Conservation (phyloP, 306 rosid species). For the Vachellia collinsii region DNA sequence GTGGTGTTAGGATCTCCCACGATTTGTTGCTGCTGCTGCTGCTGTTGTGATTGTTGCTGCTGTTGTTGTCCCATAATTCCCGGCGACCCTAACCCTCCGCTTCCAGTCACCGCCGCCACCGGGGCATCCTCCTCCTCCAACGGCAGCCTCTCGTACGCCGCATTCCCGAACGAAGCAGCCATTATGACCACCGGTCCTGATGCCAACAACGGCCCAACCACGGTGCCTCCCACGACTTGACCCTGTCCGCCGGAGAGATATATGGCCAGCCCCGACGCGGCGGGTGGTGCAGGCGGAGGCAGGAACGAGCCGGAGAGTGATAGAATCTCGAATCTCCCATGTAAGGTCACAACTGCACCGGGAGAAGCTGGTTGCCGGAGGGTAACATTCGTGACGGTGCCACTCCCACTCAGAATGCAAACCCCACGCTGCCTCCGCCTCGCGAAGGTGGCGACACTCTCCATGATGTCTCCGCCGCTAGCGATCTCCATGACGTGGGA, state of each 20-base stretch:
- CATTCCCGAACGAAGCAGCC: constrained; percentile 93
- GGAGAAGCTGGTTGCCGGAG: constrained; percentile 86
- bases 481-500: constrained; percentile 90
- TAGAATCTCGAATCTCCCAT: constrained; percentile 85
- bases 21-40: constrained; percentile 39
- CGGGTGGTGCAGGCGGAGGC: constrained; percentile 94
- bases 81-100: constrained; percentile 63
- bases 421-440: constrained; percentile 81
- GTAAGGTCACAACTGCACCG: constrained; percentile 80
- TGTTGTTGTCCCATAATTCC: constrained; percentile 59
- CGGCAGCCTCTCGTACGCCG: constrained; percentile 93
- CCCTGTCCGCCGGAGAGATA: constrained; percentile 92
- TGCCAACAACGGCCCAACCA: constrained; percentile 78
- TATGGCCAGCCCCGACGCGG: constrained; percentile 74
- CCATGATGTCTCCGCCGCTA: constrained; percentile 83
- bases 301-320: constrained; percentile 82
- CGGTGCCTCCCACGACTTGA: constrained; percentile 87
- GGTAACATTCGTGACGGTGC: constrained; percentile 87
- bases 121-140: constrained; percentile 71
- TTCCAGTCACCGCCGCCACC: constrained; percentile 38
- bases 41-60: constrained; percentile 40
- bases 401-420: constrained; percentile 82
- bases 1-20: constrained; percentile 57
- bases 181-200: constrained; percentile 88
- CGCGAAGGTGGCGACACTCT: constrained; percentile 67